Base-by-base conservation (phyloP, 2,329 filamentous ascomycete species). In the Dothideomycetidae sp. region DNA sequence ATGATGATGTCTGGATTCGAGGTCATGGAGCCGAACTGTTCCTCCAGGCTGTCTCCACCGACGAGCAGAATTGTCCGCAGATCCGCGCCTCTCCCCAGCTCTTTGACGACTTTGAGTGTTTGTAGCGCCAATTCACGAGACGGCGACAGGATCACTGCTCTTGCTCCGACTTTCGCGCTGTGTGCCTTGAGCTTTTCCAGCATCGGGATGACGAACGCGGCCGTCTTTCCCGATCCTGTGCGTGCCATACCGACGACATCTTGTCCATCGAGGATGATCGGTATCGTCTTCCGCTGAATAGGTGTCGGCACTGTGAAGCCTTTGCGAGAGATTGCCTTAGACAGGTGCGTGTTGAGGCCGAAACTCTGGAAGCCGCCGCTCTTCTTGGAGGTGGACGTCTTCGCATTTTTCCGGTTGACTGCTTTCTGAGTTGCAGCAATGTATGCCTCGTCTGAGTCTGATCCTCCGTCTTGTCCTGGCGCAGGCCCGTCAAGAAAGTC, bases 211-310 rank as follows among this genome's bases (percentile, higher is more conserved):
- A 96, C 85, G 58, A 98, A 98, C 14, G 90, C 90, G 1, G 86
- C 90, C 1, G 92, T 98, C 66, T 98, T 98, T 64, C 90, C 90
- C 13, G 86, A 96, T 55, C 90, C 90, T n/a, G 92, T 98, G 47
- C 92, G 72, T 5, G 90, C 90, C 90, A 98, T 98, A 47, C 86
- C 92, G 15, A 98, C 88, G n/a, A 96, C 82, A 68, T 98, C 90
- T 60, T 85, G 82, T 37, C 80, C 74, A 44, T 92, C 81, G 49
- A 96, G 67, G 39, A 98, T 75, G 39, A 96, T 67, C 3, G 90
- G 92, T 33, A 98, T 93, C 2, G 90, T 83, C 61, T 96, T 96
- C 48, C 90, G 75, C 64, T 98, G 90, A 58, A 98, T 98, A 0
- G 90, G 90, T 0, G 90, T 98, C 3, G 92, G 92, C 2, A 96